Base-by-base conservation (phyloP, 1,284 basidiomycete genomes). In the Malassezia brasiliensis region DNA sequence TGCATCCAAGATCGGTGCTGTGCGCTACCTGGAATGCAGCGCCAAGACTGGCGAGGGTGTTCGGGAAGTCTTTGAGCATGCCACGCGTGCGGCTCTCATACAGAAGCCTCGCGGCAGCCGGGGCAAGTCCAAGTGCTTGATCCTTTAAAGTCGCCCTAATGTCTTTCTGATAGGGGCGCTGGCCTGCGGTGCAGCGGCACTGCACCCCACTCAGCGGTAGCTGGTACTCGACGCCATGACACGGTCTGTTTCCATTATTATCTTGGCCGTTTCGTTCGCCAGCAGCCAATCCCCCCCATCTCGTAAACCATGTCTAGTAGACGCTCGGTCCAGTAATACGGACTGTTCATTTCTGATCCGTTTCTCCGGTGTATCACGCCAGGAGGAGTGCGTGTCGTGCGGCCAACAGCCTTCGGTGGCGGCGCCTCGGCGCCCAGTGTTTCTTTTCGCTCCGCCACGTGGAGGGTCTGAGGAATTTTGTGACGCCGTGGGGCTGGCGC, bases 11-110 rank as follows among this genome's bases (percentile, higher is more conserved):
- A 90, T 93, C 68, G 84, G 84, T 31, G 89, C 89, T 8, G 85
- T 83, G 76, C 83, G 85, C 70, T 93, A 91, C 76, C 83, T 90
- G 55, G 89, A 93, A 77, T 91, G 89, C 77, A 87, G 85, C 55
- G 88, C 88, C 75, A 87, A 86, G 80, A 83, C 84, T 14, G 87
- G 89, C 57, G 84, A 87, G 76, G 89, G 89, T 63, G 89, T 93
- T 48, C 82, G 86, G 64, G 89, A 91, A 76, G 88, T 90, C 38
- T 91, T 93, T 81, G 87, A 90, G 77, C 84, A 85, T 63, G 88
- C 88, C 39, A 89, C 87, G 51, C 82, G 86, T 64, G 83, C 85
- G 50, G 87, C 87, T 41, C 80, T 90, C 46, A 63, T 68, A 35
- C 79, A 85, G 54, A 79, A 65, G 64, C 72, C 68, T 53, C 62